Evolutionary conservation across 352 stramenopile genomes (phyloP), one percentile per base, ranked within the genome.

Genomic region (Pythium brachiatum): DNA sequence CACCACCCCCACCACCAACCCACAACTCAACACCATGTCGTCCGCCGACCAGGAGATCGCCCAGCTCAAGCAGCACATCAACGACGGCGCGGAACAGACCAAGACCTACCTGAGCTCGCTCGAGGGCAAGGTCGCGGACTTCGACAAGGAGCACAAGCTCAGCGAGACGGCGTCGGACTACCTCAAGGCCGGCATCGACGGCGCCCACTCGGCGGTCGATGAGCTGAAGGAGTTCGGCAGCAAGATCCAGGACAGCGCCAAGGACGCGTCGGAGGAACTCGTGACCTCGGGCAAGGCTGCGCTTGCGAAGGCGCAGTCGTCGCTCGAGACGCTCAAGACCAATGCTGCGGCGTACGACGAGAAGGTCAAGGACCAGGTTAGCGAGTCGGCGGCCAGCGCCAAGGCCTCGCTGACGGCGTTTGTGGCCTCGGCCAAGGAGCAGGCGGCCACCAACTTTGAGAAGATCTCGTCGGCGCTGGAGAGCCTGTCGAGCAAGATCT

Each of bases 121-220:
- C 34, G 53, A 66, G 60, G 56, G 53, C 41, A 65, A 71, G 51
- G 36, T 75, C 48, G 23, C 23, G 7, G 62, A 86, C 56, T 91
- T 88, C 60, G 82, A 91, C 58, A 68, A 71, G 26, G 72, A 88
- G 43, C 85, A 77, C 73, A 85, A 78, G 67, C 76, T 91, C 26
- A 82, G 73, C 11, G 79, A 91, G 70, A 91, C 81, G 29, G 82
- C 82, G 36, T 75, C 68, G 21, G 79, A 74, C 20, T 91, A 81
- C 66, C 70, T 91, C 31, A 73, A 88, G 36, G 69, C 78, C 9
- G 81, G 74, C 18, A 83, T 91, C n/a, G 81, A 91, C 36, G 68
- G 69, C 36, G 71, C 79, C 41, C 77, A 89, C 73, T 69, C 79
- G 55, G 81, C 79, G n/a, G 79, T 88, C 51, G 81, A 89, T 38